Percentiles rank a stretch among this genome's conserved stretches.
These are phyloP conservation scores for Pyrus hybrid DNA, from an alignment of 331 rosid species.

Conservation along the genomic window DNA sequence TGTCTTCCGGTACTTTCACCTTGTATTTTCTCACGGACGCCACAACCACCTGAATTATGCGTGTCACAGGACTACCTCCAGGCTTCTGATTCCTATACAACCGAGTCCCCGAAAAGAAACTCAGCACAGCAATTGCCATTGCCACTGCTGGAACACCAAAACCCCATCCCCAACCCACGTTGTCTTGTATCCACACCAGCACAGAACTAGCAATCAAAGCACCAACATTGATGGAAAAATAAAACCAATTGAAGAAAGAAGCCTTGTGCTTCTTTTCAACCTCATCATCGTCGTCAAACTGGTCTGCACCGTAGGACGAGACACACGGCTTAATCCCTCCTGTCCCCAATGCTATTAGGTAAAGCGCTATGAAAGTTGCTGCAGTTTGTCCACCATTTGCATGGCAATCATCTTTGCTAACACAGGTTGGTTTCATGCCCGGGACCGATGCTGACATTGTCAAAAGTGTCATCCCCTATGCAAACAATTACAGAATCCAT, in stretches of 20 bases:
- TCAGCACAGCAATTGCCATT: slow-evolving; percentile 44
- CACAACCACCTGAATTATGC: slow-evolving; percentile 41
- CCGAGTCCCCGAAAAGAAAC: slow-evolving; percentile 47
- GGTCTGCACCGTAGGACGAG: slow-evolving; percentile 53
- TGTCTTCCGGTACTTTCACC: slow-evolving; percentile 25
- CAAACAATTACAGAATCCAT: too few species aligned
- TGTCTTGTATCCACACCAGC: slow-evolving; percentile 42
- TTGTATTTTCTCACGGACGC: slow-evolving; percentile 29
- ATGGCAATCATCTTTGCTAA: slow-evolving; percentile 11
- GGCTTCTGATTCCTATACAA: slow-evolving; percentile 42
- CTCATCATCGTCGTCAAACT: slow-evolving; percentile 41
- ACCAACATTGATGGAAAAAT: slow-evolving; percentile 44
- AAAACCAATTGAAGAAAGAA: slow-evolving; percentile 57
- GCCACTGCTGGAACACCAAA: slow-evolving; percentile 46
- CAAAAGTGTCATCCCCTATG: slow-evolving; percentile 1
- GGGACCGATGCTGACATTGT: slow-evolving; percentile 44
- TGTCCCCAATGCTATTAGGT: slow-evolving; percentile 42
- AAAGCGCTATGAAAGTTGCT: slow-evolving; percentile 28
- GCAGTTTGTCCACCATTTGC: slow-evolving; percentile 31
- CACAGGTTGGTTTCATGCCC: slow-evolving; percentile 33
- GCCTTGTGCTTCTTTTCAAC: slow-evolving; percentile 40
- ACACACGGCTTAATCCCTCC: slow-evolving; percentile 57
- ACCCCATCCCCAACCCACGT: slow-evolving; percentile 48
- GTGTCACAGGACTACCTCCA: slow-evolving; percentile 46
- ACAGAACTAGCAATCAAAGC: slow-evolving; percentile 39